Base-by-base conservation (phyloP, 2,329 filamentous ascomycete genomes). In the Diaporthe humulicola region DNA sequence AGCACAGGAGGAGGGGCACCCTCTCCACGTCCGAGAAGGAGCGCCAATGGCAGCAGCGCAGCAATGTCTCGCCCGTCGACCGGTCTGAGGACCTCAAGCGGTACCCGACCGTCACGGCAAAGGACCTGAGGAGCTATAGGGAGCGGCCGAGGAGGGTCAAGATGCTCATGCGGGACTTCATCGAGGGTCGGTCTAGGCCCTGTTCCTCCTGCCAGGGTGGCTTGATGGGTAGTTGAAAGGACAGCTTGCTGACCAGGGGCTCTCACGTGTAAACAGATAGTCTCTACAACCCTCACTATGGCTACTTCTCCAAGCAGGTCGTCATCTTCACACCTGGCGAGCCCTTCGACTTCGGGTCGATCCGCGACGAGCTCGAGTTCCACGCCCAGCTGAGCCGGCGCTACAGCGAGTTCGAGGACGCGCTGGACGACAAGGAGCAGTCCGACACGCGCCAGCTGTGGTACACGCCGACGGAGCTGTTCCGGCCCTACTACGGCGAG, bases 401-500 rank as follows among this genome's bases (percentile, higher is more conserved):
- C 76, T 99, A 98, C 83, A 94, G 92, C 61, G 91, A 94, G 78
- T 98, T 99, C 81, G 97, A 99, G 84, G 95, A 98, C 82, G 86
- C 88, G 30, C 90, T 99, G 74, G 97, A 99, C 83, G 90, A 89
- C 60, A 91, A 93, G 77, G 91, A 94, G 73, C 94, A 86, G 50
- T 82, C 79, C n/a, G 90, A 93, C 64, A 93, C 94, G 54, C 92
- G 97, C 14, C 97, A 99, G 86, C 88, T 99, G 60, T 99, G 97
- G 97, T 97, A 99, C 84, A 99, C 97, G 17, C 97, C 97, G 0
- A 99, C 97, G 0, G 97, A 99, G 86, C 91, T 99, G 28, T 99
- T 99, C 86, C 91, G 95, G 42, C 97, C 97, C 0, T 97, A 96
- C 85, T 99, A 99, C 83, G 97, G 96, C 81, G 96, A 99, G 87